Evolutionary conservation across 192 early-diverging fungal species (phyloP).

Genomic region (Rhizophagus prolifer): DNA sequence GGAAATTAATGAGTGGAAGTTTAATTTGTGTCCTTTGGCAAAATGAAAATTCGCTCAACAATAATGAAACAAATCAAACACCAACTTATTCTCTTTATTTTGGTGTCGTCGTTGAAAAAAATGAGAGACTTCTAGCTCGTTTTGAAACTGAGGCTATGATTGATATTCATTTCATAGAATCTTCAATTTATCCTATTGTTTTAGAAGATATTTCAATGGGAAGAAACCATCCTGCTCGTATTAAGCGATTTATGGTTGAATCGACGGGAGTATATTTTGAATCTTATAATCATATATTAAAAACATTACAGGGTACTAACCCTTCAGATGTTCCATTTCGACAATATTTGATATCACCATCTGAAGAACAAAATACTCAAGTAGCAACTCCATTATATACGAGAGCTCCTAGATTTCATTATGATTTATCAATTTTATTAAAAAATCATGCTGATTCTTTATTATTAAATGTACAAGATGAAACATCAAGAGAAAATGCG

Average conservation of each 20-base stretch:
- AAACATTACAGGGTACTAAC: neutral
- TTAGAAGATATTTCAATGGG: slow-evolving; percentile 13
- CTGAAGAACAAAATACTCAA: neutral
- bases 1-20: slow-evolving; percentile 44
- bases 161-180: slow-evolving; percentile 36
- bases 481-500: slow-evolving; percentile 1
- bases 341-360: neutral
- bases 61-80: neutral
- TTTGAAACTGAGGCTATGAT: slow-evolving; percentile 30
- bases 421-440: slow-evolving; percentile 17
- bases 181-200: slow-evolving; percentile 29
- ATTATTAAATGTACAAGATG: slow-evolving; percentile 24
- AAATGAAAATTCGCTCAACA: neutral
- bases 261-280: slow-evolving; percentile 28
- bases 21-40: slow-evolving; percentile 45
- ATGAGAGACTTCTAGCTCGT: slow-evolving; percentile 31
- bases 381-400: slow-evolving; percentile 40
- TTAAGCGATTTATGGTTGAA: slow-evolving; percentile 41
- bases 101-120: slow-evolving; percentile 34
- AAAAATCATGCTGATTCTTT: neutral
- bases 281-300: neutral
- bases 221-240: neutral
- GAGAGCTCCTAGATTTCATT: slow-evolving; percentile 35
- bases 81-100: neutral
- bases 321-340: neutral